Base-by-base conservation (phyloP, 169 alveolate species). In the Fabrea salina region DNA sequence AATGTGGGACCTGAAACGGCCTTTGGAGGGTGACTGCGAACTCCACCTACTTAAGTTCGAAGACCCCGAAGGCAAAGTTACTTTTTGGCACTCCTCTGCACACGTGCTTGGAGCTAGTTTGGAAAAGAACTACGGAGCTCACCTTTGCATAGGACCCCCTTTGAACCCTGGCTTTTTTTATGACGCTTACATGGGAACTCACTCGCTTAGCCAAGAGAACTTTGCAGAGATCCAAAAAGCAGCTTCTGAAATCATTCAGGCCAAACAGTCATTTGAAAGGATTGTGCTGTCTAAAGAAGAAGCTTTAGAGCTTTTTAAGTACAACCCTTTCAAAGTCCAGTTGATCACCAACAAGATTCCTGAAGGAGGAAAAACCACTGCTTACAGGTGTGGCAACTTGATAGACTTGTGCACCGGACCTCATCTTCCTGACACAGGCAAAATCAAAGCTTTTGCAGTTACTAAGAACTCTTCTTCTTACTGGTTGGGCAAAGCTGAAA, bases 341-440 rank as follows among this genome's bases (percentile, higher is more conserved):
- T 89, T 99, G 76, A 99, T 99, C 71, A 82, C 92, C 53, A 91
- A 91, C 77, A 99, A 99, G 92, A 95, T 98, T 27, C 98, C 99
- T 0, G 99, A 97, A 19, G 95, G 94, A 51, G 95, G 96, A 5
- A 86, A 86, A 75, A 97, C 99, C 4, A 96, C 99, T 50, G 98
- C 98, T 43, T 98, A 99, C 90, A 91, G 97, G 59, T 97, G 99
- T 83, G 99, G 99, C 1, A 89, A 92, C 64, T 92, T 99, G 71
- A 98, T 99, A 54, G 99, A 99, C 85, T 89, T 99, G 41, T 99
- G 99, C 80, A 95, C 98, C 47, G 99, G 99, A 11, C 99, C 99
- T 2, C 99, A 98, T 86, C 74, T 98, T 44, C 99, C 99, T 47
- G 83, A 93, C 77, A 97, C 99, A 16, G 96, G 97, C 5, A 87